A percentile compares a stretch with the other conserved stretches of the same genome.
Evolutionary conservation across 202 grass and related monocot species (phyloP).

Genomic region (Zizania palustris): DNA sequence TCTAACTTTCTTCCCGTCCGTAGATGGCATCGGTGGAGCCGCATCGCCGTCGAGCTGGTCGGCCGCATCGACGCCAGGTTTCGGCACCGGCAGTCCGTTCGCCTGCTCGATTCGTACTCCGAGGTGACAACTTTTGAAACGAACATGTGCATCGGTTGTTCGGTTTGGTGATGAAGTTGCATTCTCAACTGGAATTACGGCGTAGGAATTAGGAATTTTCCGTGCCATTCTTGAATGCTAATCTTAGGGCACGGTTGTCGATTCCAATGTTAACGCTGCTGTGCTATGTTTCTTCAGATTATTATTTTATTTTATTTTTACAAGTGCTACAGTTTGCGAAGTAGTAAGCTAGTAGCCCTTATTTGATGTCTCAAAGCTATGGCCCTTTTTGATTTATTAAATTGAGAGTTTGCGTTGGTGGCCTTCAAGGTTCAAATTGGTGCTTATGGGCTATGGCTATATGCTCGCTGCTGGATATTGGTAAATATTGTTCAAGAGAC

Average conservation of each 20-base stretch:
- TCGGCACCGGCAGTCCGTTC: conserved; percentile 54
- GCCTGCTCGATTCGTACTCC: conserved; percentile 60
- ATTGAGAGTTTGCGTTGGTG: conserved; percentile 10
- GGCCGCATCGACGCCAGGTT: conserved; percentile 53
- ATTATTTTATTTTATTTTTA: background rate
- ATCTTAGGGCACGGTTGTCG: conserved; percentile 6
- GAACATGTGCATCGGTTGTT: conserved; percentile 1
- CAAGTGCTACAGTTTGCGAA: background rate
- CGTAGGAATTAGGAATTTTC: background rate
- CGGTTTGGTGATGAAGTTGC: background rate
- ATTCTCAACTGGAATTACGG: conserved; percentile 11
- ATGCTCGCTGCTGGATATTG: background rate
- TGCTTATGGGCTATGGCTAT: background rate
- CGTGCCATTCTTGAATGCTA: background rate
- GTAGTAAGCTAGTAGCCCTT: background rate
- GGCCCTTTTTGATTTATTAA: background rate
- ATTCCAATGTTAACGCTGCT: background rate
- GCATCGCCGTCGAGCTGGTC: conserved; percentile 63
- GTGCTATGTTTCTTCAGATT: background rate
- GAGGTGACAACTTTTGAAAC: conserved; percentile 44
- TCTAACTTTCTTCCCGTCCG: conserved; percentile 7
- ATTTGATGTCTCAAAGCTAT: background rate
- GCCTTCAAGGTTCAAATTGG: background rate
- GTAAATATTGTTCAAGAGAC: background rate
- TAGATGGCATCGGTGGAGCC: conserved; percentile 58